phyloP scores from a whole-genome alignment of 352 stramenopile genomes.

The Pythium apleroticum region DNA sequence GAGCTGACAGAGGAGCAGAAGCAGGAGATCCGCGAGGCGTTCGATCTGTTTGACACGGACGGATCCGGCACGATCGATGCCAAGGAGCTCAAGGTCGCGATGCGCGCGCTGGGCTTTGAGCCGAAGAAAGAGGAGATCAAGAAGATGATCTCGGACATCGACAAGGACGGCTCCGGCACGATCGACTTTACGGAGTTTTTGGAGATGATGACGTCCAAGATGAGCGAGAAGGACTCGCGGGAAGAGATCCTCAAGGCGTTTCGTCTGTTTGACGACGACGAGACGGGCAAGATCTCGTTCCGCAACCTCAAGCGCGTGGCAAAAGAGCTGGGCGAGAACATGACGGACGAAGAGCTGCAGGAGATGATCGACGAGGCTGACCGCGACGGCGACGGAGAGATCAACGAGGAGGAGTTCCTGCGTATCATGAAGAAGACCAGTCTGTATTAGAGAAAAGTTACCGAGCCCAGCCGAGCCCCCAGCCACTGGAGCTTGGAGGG shows the following conservation, averaged over 20 bases:
- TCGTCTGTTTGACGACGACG: constrained; percentile 97
- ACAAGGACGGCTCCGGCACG: constrained; percentile 93
- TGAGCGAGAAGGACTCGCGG: constrained; percentile 95
- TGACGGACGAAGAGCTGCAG: constrained; percentile 96
- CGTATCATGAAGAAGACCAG: constrained; percentile 97
- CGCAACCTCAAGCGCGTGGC: constrained; percentile 97
- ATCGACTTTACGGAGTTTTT: constrained; percentile 98
- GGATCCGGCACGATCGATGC: constrained; percentile 93
- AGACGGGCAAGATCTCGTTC: constrained; percentile 97
- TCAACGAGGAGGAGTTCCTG: constrained; percentile 96
- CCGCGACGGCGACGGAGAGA: constrained; percentile 94
- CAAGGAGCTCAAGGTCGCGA: constrained; percentile 95
- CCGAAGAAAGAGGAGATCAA: constrained; percentile 98
- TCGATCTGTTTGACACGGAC: constrained; percentile 98
- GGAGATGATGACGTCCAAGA: constrained; percentile 97
- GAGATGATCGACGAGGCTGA: constrained; percentile 99
- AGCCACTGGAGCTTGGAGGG: neutral
- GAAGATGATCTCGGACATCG: constrained; percentile 96
- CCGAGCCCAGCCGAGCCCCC: neutral
- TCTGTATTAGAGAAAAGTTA: constrained; percentile 53
- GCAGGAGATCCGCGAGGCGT: constrained; percentile 94
- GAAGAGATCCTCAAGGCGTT: constrained; percentile 98
- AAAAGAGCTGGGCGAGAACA: constrained; percentile 96
- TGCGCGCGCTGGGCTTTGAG: constrained; percentile 96
- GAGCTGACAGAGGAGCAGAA: constrained; percentile 94